Conservation (phyloP, 225 moss, liverwort and hornwort genomes). For the Physcomitrium patens region DNA sequence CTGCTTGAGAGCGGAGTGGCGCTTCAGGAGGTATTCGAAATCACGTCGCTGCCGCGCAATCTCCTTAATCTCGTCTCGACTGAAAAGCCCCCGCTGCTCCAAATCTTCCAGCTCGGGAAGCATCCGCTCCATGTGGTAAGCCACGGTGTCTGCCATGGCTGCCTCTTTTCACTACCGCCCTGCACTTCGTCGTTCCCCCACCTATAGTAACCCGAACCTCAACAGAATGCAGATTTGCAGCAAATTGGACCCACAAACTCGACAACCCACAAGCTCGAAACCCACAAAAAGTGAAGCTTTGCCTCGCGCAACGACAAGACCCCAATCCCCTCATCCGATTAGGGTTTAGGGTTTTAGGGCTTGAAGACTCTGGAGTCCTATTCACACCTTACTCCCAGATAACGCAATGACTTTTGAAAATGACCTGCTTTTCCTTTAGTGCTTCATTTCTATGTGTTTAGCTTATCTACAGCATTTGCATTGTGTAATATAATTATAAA, state of each 20-base stretch:
- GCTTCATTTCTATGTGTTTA: no score
- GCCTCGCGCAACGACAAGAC: background rate
- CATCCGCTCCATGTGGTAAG: conserved; percentile 93
- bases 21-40: conserved; percentile 92
- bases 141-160: conserved; percentile 97
- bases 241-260: background rate
- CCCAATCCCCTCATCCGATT: no score
- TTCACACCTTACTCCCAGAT: conserved; percentile 1
- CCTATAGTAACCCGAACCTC: background rate
- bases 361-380: background rate
- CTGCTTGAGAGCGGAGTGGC: conserved; percentile 75
- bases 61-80: conserved; percentile 75
- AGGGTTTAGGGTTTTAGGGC: conserved; percentile 39
- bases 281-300: no score
- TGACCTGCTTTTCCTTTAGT: no score
- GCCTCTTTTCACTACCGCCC: background rate
- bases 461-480: no score
- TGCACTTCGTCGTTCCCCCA: background rate
- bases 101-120: conserved; percentile 91
- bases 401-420: no score
- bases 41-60: conserved; percentile 86
- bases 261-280: no score
- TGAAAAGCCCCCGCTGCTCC: conserved; percentile 83
- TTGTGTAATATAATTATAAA: no score
- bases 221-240: background rate